phyloP scores from a whole-genome alignment of 768 basidiomycete genomes.

The Russula brevipes region DNA sequence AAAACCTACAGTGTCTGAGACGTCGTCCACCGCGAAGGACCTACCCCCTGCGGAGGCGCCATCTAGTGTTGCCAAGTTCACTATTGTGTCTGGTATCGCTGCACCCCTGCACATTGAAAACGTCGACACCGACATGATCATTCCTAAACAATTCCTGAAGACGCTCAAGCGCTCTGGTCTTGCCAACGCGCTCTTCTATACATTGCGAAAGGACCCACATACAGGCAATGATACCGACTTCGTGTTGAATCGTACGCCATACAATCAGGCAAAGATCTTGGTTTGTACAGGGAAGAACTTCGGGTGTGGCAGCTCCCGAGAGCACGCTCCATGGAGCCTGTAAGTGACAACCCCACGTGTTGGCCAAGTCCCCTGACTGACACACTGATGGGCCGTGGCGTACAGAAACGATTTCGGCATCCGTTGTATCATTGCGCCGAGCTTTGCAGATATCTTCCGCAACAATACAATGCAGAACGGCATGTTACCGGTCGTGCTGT shows the following conservation, averaged over 20 bases:
- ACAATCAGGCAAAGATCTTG: conserved; percentile 47
- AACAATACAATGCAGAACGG: conserved; percentile 65
- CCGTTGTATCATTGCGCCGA: conserved; percentile 53
- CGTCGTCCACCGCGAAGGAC: conserved; percentile 23
- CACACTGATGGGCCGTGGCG: background rate
- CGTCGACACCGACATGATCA: conserved; percentile 64
- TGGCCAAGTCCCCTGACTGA: background rate
- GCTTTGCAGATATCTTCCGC: conserved; percentile 59
- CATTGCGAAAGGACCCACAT: conserved; percentile 45
- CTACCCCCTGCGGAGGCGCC: conserved; percentile 31
- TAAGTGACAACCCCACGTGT: conserved; percentile 28
- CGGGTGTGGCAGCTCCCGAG: conserved; percentile 57
- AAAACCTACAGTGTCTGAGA: conserved; percentile 27
- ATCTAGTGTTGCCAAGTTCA: conserved; percentile 40
- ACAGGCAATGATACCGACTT: conserved; percentile 54
- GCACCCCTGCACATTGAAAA: conserved; percentile 52
- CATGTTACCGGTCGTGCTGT: conserved; percentile 51
- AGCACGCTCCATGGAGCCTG: conserved; percentile 58
- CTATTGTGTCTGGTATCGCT: conserved; percentile 46
- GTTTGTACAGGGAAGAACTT: conserved; percentile 59
- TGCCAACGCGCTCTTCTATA: conserved; percentile 53
- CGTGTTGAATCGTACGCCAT: conserved; percentile 55
- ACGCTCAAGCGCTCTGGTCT: conserved; percentile 61
- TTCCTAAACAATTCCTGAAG: conserved; percentile 63
- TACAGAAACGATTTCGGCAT: conserved; percentile 58